phyloP scores from a whole-genome alignment of 495 filamentous ascomycete species.

The Cladorrhinum samala region DNA sequence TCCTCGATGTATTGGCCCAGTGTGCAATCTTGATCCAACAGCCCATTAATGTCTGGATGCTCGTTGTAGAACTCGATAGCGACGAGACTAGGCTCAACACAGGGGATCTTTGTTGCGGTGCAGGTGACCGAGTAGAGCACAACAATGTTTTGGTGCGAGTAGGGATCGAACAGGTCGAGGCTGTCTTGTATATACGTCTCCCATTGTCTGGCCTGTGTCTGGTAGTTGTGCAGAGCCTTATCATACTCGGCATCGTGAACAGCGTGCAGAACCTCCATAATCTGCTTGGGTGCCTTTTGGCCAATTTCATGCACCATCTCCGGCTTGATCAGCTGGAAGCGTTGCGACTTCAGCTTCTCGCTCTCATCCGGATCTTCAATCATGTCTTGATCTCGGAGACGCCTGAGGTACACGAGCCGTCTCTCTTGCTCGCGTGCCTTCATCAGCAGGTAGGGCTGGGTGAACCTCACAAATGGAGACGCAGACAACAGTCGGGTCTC shows the following conservation, averaged over 20 bases:
- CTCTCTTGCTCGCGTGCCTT: conserved; percentile 85
- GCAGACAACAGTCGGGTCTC: conserved; percentile 89
- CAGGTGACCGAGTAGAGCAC: conserved; percentile 93
- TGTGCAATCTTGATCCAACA: conserved; percentile 80
- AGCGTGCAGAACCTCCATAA: conserved; percentile 88
- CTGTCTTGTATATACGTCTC: conserved; percentile 83
- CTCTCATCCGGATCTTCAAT: conserved; percentile 47
- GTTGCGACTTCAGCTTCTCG: conserved; percentile 57
- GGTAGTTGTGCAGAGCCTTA: conserved; percentile 86
- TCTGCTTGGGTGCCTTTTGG: conserved; percentile 68
- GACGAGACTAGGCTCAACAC: conserved; percentile 79
- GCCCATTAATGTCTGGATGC: conserved; percentile 53
- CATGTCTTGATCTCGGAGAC: conserved; percentile 72
- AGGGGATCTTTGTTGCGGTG: conserved; percentile 84
- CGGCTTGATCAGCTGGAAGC: conserved; percentile 84
- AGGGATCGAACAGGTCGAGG: conserved; percentile 83
- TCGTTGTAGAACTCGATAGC: conserved; percentile 90
- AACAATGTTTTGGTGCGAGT: conserved; percentile 88
- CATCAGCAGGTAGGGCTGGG: conserved; percentile 88
- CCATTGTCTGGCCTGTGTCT: conserved; percentile 92
- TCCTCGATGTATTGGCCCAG: conserved; percentile 95
- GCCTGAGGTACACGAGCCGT: conserved; percentile 69
- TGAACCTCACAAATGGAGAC: conserved; percentile 93
- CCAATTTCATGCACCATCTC: conserved; percentile 86
- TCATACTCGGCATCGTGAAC: conserved; percentile 96